Evolutionary conservation across 345 rosid genomes (phyloP).

Genomic region (Syzygium aromaticum): DNA sequence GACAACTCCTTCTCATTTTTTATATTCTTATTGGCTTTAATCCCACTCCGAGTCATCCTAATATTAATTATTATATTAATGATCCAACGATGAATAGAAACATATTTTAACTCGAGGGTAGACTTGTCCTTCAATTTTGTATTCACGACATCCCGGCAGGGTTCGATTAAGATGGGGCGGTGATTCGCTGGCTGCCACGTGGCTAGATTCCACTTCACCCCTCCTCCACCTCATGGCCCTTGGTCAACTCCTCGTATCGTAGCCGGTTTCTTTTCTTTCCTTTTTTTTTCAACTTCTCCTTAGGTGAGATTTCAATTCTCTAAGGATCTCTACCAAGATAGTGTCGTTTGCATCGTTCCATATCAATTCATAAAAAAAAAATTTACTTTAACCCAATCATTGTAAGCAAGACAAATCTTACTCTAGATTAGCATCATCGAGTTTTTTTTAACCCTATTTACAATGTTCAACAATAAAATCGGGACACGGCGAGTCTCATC

Average conservation of each 20-base stretch:
- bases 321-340: background rate
- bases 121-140: background rate
- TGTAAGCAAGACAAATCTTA: background rate
- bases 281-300: background rate
- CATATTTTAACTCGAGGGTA: background rate
- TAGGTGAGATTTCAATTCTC: background rate
- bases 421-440: background rate
- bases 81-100: background rate
- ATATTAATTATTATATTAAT: background rate
- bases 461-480: rapidly evolving
- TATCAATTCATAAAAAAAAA: no score
- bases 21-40: background rate
- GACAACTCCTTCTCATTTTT: background rate
- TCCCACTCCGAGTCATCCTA: background rate
- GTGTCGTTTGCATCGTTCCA: background rate
- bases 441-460: background rate
- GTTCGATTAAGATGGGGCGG: background rate
- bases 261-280: background rate
- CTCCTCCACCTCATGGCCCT: background rate
- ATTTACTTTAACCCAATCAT: background rate
- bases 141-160: background rate
- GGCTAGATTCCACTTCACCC: background rate
- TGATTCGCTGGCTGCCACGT: background rate
- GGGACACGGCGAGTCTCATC: background rate
- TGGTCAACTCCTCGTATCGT: background rate